These are phyloP conservation scores for Thalassiosira exigua DNA, from an alignment of 352 stramenopile species.

Conservation along the genomic window DNA sequence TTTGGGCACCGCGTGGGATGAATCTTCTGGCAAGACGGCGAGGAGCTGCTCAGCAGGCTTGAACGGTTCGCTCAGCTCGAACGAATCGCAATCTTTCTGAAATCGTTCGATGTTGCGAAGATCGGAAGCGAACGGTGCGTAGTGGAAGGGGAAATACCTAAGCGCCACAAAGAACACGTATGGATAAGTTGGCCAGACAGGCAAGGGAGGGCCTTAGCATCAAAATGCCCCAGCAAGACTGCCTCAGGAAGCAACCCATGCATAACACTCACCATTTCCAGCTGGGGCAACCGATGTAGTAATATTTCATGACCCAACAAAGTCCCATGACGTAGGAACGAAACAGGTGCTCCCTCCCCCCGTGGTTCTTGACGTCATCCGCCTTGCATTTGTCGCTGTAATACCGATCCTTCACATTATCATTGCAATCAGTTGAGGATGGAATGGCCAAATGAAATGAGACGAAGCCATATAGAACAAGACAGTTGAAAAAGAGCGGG, in stretches of 20 bases:
- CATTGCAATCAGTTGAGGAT: conserved; percentile 11
- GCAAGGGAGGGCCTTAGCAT: no score
- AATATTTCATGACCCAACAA: conserved; percentile 99
- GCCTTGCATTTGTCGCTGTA: conserved; percentile 89
- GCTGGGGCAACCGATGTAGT: conserved; percentile 95
- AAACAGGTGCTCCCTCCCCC: conserved; percentile 83
- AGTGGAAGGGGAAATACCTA: conserved; percentile 99
- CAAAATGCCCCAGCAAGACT: no score
- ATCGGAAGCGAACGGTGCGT: conserved; percentile 98
- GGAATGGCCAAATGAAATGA: conserved; percentile 4
- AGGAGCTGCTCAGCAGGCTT: conserved; percentile 96
- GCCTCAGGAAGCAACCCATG: no score
- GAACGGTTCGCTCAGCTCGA: conserved; percentile 92
- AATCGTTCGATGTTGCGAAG: conserved; percentile 90
- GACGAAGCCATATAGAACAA: conserved; percentile 86
- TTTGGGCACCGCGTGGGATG: conserved; percentile 93
- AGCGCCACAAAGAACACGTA: no score
- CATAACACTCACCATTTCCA: no score
- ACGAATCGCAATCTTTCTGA: conserved; percentile 80
- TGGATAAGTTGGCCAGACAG: no score
- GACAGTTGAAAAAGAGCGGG: no score
- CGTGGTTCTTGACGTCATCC: conserved; percentile 80
- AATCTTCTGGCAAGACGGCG: conserved; percentile 96
- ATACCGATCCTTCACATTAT: conserved; percentile 74
- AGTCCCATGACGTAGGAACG: conserved; percentile 96